Percentiles rank a stretch among this genome's conserved stretches.
Evolutionary conservation across 2,329 filamentous ascomycete species (phyloP).

Genomic region (Daldinia sp.): DNA sequence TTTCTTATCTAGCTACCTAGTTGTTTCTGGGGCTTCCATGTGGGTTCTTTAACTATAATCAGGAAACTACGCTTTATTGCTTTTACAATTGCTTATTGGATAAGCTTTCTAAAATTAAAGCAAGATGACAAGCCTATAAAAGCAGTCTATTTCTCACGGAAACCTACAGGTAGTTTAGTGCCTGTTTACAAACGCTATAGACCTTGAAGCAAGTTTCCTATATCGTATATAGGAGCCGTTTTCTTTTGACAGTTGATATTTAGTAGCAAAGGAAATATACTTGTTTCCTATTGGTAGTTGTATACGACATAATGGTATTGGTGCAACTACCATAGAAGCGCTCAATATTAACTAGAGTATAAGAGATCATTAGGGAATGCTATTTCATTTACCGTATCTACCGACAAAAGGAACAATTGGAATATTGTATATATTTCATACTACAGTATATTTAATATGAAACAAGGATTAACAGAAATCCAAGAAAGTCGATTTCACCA

Average conservation of each 20-base stretch:
- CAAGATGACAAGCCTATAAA: too few species aligned
- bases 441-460: neutral
- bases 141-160: too few species aligned
- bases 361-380: neutral
- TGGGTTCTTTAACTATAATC: too few species aligned
- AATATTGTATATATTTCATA: neutral
- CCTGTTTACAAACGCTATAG: too few species aligned
- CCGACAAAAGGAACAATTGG: neutral
- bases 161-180: too few species aligned
- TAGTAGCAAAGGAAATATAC: neutral
- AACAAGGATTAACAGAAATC: neutral
- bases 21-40: neutral
- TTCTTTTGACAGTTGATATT: neutral
- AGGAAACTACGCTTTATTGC: too few species aligned
- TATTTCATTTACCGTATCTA: too few species aligned
- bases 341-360: neutral
- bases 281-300: neutral
- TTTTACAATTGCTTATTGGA: too few species aligned
- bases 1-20: too few species aligned
- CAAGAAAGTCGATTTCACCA: neutral
- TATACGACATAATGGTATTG: neutral
- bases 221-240: too few species aligned
- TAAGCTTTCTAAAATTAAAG: too few species aligned
- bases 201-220: too few species aligned
- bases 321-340: neutral